A percentile compares a stretch with the other conserved stretches of the same genome.
Evolutionary conservation across 2,329 filamentous ascomycete genomes (phyloP).

Genomic region (Alternaria sp.): DNA sequence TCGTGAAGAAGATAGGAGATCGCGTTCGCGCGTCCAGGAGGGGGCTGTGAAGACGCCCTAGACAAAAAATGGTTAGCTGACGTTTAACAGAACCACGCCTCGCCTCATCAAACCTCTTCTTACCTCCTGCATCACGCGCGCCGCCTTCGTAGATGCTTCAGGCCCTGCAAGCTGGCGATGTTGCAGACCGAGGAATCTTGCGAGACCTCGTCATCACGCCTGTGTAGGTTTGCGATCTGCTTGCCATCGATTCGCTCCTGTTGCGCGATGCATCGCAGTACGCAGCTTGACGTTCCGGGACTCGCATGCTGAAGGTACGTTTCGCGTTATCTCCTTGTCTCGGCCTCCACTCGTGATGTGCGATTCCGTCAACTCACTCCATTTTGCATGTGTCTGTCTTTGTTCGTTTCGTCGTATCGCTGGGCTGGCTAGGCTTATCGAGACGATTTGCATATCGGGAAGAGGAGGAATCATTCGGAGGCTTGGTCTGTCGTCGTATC

Average conservation of each 20-base stretch:
- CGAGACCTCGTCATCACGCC: background rate
- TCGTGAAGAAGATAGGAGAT: background rate
- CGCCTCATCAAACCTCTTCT: conserved; percentile 5
- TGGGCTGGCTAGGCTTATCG: accelerated
- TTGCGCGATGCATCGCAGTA: background rate
- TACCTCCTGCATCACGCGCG: background rate
- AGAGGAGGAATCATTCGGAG: background rate
- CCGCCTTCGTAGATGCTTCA: background rate
- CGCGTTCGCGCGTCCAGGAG: background rate
- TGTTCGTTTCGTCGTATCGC: background rate
- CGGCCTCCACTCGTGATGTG: background rate
- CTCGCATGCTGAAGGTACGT: background rate
- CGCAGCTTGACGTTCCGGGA: background rate
- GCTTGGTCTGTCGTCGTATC: background rate
- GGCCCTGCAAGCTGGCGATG: background rate
- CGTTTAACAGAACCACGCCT: background rate
- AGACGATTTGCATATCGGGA: background rate
- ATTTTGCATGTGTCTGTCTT: background rate
- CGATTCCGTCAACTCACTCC: background rate
- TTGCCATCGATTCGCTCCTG: background rate
- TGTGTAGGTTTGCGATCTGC: background rate
- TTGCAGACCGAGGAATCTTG: background rate
- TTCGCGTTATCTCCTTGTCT: background rate
- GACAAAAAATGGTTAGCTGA: conserved; percentile 3
- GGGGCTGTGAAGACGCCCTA: too few relatives aligned